Evolutionary conservation across 1,284 basidiomycete species (phyloP).

Genomic region (Cystobasidium pallidum): DNA sequence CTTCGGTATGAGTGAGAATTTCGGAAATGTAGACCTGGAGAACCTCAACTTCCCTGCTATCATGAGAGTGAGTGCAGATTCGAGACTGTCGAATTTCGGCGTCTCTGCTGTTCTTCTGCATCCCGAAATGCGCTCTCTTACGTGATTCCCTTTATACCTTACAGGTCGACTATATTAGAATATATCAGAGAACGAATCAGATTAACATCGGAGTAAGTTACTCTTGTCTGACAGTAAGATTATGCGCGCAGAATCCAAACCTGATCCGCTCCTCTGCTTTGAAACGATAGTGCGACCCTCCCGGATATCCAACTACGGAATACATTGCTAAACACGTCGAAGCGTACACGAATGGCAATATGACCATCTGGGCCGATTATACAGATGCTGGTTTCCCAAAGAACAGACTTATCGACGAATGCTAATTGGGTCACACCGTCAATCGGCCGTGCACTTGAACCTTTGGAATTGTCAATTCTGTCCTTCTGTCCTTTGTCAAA

Average conservation of each 20-base stretch:
- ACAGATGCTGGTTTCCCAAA: conserved; percentile 38
- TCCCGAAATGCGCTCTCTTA: too few relatives aligned
- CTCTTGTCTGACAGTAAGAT: too few relatives aligned
- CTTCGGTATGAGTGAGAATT: conserved; percentile 46
- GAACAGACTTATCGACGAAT: conserved; percentile 27
- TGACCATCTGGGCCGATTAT: conserved; percentile 43
- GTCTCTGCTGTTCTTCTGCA: too few relatives aligned
- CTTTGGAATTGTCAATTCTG: too few relatives aligned
- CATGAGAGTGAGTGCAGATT: conserved; percentile 40
- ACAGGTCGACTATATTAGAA: conserved; percentile 62
- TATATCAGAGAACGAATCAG: conserved; percentile 45
- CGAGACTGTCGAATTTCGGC: not conserved
- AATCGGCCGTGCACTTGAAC: too few relatives aligned
- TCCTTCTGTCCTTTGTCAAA: not conserved
- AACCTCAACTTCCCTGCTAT: conserved; percentile 55
- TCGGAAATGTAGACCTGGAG: conserved; percentile 54
- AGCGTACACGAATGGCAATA: conserved; percentile 42
- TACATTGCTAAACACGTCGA: conserved; percentile 46
- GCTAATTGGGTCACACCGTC: too few relatives aligned
- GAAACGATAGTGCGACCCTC: conserved; percentile 39
- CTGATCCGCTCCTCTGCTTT: too few relatives aligned
- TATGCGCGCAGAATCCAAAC: too few relatives aligned
- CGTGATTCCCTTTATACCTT: not conserved
- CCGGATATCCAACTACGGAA: conserved; percentile 45
- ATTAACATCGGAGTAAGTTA: conserved; percentile 38